Percentiles rank a stretch among this genome's conserved stretches.
Conservation (phyloP, 495 filamentous ascomycete species). For the Aspergillus affinis region DNA sequence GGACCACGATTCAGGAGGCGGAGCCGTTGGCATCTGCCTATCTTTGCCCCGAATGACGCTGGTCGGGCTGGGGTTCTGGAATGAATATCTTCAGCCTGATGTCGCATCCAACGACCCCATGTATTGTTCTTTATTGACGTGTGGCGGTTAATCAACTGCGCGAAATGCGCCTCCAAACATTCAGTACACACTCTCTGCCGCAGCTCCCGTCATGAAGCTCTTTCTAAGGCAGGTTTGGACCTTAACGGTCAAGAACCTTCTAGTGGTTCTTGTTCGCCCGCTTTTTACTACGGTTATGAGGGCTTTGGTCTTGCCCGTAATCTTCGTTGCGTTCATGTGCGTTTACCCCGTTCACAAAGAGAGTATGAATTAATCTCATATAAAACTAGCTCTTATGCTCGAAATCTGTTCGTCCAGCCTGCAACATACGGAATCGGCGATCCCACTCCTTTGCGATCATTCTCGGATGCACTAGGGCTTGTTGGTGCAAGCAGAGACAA, state of each 20-base stretch:
- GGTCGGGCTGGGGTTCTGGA: background rate
- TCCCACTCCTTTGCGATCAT: constrained; percentile 54
- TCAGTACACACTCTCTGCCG: too few relatives aligned
- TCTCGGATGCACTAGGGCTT: constrained; percentile 56
- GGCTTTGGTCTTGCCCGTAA: constrained; percentile 68
- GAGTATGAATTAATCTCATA: background rate
- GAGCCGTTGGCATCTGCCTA: too few relatives aligned
- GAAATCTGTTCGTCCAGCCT: constrained; percentile 66
- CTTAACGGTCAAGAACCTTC: constrained; percentile 70
- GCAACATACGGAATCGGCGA: constrained; percentile 66
- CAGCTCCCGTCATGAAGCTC: constrained; percentile 42
- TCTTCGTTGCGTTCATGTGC: constrained; percentile 63
- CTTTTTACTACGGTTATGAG: constrained; percentile 60
- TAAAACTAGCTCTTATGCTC: constrained; percentile 50
- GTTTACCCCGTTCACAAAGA: background rate
- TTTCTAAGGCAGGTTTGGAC: constrained; percentile 69
- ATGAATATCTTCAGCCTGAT: too few relatives aligned
- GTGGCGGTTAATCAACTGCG: too few relatives aligned
- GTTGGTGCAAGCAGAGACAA: constrained; percentile 54
- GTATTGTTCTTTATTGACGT: too few relatives aligned
- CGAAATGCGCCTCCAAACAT: too few relatives aligned
- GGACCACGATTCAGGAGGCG: too few relatives aligned
- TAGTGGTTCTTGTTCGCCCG: constrained; percentile 66
- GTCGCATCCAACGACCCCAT: too few relatives aligned
- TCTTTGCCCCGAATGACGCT: background rate